Conservation (phyloP, 441 rosid genomes). For the Biscutella auriculata region DNA sequence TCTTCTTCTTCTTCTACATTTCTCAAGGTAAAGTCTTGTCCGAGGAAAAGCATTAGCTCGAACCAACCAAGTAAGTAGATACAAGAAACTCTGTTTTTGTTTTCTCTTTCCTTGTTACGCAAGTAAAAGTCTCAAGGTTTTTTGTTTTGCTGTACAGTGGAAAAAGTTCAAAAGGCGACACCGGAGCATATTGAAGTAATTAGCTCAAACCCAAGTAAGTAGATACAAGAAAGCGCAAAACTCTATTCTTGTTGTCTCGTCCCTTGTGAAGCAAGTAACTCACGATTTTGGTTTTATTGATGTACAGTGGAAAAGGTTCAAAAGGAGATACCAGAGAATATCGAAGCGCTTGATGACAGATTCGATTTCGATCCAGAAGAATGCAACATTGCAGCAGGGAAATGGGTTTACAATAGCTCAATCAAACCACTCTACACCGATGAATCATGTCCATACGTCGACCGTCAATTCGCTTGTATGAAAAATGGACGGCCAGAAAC, state of each 20-base stretch:
- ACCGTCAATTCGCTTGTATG: slow-evolving; percentile 58
- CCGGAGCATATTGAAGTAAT: no score
- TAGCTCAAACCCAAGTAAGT: no score
- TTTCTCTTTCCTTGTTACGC: neutral
- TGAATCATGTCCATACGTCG: slow-evolving; percentile 63
- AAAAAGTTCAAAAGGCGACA: no score
- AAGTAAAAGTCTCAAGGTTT: no score
- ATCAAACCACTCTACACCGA: slow-evolving; percentile 61
- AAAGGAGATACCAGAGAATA: slow-evolving; percentile 24
- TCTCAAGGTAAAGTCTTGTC: slow-evolving; percentile 36
- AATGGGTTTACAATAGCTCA: slow-evolving; percentile 64
- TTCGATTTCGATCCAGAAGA: slow-evolving; percentile 78
- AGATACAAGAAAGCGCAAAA: no score
- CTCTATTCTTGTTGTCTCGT: no score
- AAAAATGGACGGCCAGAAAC: slow-evolving; percentile 58
- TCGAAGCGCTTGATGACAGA: slow-evolving; percentile 40
- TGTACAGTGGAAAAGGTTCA: neutral
- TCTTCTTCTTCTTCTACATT: slow-evolving; percentile 33
- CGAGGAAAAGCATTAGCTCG: slow-evolving; percentile 26
- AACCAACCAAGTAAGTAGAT: slow-evolving; percentile 39
- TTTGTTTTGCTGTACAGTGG: no score
- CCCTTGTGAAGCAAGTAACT: no score
- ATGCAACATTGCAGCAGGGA: slow-evolving; percentile 55
- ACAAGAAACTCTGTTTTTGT: neutral
- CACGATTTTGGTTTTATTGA: neutral